Conservation (phyloP, 148 eudicot genomes). For the Rhododendron molle region DNA sequence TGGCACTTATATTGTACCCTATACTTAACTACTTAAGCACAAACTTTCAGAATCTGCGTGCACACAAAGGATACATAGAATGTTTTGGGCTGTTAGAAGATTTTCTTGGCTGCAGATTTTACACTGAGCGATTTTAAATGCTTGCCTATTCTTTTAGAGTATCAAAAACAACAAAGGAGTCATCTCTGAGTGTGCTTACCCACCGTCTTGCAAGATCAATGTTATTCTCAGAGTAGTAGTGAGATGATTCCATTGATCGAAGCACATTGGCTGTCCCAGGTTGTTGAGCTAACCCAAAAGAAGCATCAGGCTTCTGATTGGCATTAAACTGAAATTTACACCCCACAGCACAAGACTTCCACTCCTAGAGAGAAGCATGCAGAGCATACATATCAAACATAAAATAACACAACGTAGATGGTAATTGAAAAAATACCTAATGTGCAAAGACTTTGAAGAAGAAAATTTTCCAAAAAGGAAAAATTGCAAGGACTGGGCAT, state of each 20-base stretch:
- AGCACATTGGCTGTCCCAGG: constrained; percentile 50
- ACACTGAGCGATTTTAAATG: not conserved
- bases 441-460: not conserved
- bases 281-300: constrained; percentile 54
- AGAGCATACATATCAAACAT: not conserved
- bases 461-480: not conserved
- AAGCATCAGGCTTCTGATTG: constrained; percentile 63
- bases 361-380: constrained; percentile 43
- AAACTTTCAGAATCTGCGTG: not conserved
- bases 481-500: not conserved
- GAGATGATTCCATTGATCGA: constrained; percentile 93
- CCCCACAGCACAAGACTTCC: constrained; percentile 73
- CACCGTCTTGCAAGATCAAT: constrained; percentile 83
- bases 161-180: not conserved
- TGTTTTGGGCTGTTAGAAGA: not conserved
- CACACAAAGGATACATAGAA: not conserved
- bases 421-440: not conserved
- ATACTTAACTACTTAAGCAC: not conserved
- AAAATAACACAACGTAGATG: not conserved
- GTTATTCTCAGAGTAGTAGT: constrained; percentile 78
- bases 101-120: not conserved
- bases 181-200: constrained; percentile 59
- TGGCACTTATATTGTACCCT: not conserved
- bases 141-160: not conserved
- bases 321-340: constrained; percentile 64